Evolutionary conservation across 2,329 filamentous ascomycete genomes (phyloP), one percentile per base, ranked within the genome.

Genomic region (Colletotrichum plurivorum): DNA sequence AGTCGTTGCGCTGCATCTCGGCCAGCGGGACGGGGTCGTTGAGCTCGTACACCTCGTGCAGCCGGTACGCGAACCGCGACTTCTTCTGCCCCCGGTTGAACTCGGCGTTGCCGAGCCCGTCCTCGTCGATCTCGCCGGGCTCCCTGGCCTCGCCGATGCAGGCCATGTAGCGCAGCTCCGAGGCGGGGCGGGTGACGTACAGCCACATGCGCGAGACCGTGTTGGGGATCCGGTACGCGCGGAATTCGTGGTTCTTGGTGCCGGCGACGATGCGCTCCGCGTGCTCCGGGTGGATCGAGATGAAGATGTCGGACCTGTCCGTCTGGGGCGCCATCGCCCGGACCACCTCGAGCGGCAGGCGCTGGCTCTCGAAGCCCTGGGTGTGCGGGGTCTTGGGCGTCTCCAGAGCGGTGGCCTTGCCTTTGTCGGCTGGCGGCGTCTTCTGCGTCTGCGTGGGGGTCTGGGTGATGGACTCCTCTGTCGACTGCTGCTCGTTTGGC

Each of bases 171-270:
- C 81, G 84, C 9, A 92, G 76, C 63, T 85, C 78, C n/a, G 78
- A 81, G 10, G 77, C 74, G 1, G 82, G 86, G 39, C 74, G 78
- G 16, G 81, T 87, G 16, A 83, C 82, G 71, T 90, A 89, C 16
- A 92, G 81, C 90, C 90, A 92, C 73, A 91, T 83, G n/a, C 90
- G 88, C 18, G 78, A 81, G 5, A 90, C 87, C 16, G 84, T 81
- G 3, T 80, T 75, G 2, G 88, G 87, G 22, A 92, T 84, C 56
- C 82, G 84, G 79, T 87, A 90, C 16, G 80, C 78, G 51, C 89
- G 83, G 67, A 87, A 86, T 60, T 91, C 83, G 73, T 90, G 84
- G 63, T 88, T 82, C 63, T 86, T 85, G 3, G 77, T 79, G 2
- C 88, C 84, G 10, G 81, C 76, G 10, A 85, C 72, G 41, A 92